A percentile compares a stretch with the other conserved stretches of the same genome.
Conservation (phyloP, 768 basidiomycete species). For the Tubosaeta sp. region DNA sequence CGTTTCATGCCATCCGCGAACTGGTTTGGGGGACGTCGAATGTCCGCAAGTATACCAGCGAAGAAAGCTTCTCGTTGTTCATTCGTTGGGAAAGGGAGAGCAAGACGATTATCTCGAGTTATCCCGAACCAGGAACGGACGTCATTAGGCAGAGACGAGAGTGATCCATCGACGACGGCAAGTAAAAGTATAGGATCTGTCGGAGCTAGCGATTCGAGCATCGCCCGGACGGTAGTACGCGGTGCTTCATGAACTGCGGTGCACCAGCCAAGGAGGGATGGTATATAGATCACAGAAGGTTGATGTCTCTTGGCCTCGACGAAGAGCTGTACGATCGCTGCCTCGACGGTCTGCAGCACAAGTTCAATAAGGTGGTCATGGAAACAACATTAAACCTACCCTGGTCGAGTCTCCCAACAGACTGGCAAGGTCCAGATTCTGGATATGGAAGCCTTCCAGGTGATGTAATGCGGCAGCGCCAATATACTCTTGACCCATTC, state of each 20-base stretch:
- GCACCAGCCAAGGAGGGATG: slow-evolving; percentile 83
- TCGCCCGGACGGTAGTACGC: slow-evolving; percentile 78
- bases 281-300: slow-evolving; percentile 93
- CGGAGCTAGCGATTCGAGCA: slow-evolving; percentile 88
- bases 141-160: slow-evolving; percentile 68
- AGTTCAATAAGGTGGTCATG: slow-evolving; percentile 1
- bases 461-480: slow-evolving; percentile 91
- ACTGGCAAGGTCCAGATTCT: slow-evolving; percentile 87
- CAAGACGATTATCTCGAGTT: slow-evolving; percentile 69
- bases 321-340: slow-evolving; percentile 91
- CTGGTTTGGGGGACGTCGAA: slow-evolving; percentile 72
- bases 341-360: slow-evolving; percentile 69
- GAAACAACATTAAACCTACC: slow-evolving; percentile 42
- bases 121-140: slow-evolving; percentile 91
- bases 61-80: slow-evolving; percentile 75
- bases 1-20: slow-evolving; percentile 89
- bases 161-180: slow-evolving; percentile 79
- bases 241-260: slow-evolving; percentile 79
- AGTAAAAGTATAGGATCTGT: slow-evolving; percentile 93
- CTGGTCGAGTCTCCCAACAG: slow-evolving; percentile 86
- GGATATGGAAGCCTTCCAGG: slow-evolving; percentile 93
- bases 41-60: slow-evolving; percentile 59
- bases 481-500: slow-evolving; percentile 90
- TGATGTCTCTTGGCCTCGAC: slow-evolving; percentile 96
- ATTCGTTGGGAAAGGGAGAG: slow-evolving; percentile 47